Conservation (phyloP, 1,139 yeast species). For the Kodamaea derodonti region DNA sequence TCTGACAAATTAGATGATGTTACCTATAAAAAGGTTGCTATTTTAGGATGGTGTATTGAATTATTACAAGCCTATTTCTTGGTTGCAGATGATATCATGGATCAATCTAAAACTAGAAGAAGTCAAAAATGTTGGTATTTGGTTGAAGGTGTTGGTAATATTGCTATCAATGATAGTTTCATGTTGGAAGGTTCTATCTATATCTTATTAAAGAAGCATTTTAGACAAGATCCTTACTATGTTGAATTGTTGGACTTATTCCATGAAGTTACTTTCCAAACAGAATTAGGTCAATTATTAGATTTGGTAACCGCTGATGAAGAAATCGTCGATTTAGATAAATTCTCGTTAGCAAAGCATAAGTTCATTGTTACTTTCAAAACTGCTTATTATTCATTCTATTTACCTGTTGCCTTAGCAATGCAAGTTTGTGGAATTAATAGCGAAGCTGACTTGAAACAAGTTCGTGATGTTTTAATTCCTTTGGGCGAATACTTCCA, state of each 20-base stretch:
- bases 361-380: conserved; percentile 93
- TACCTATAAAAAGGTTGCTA: conserved; percentile 81
- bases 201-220: conserved; percentile 82
- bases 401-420: conserved; percentile 95
- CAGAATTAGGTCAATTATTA: conserved; percentile 93
- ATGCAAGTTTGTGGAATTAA: conserved; percentile 87
- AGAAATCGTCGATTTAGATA: conserved; percentile 81
- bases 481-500: conserved; percentile 99
- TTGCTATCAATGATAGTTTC: conserved; percentile 96
- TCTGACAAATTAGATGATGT: conserved; percentile 54
- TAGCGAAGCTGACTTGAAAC: conserved; percentile 71
- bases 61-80: conserved; percentile 93
- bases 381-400: conserved; percentile 97
- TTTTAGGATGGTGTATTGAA: conserved; percentile 96
- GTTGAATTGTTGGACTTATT: conserved; percentile 88
- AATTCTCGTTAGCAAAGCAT: conserved; percentile 85
- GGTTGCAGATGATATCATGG: conserved; percentile 99
- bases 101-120: conserved; percentile 91
- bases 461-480: conserved; percentile 81
- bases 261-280: conserved; percentile 94
- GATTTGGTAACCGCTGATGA: conserved; percentile 98
- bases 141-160: conserved; percentile 73
- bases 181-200: conserved; percentile 96
- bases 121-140: conserved; percentile 99
- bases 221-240: conserved; percentile 76